Percentiles rank a stretch among this genome's conserved stretches.
These are phyloP conservation scores for Artomyces pyxidatus DNA, from an alignment of 768 basidiomycete species.

Conservation along the genomic window DNA sequence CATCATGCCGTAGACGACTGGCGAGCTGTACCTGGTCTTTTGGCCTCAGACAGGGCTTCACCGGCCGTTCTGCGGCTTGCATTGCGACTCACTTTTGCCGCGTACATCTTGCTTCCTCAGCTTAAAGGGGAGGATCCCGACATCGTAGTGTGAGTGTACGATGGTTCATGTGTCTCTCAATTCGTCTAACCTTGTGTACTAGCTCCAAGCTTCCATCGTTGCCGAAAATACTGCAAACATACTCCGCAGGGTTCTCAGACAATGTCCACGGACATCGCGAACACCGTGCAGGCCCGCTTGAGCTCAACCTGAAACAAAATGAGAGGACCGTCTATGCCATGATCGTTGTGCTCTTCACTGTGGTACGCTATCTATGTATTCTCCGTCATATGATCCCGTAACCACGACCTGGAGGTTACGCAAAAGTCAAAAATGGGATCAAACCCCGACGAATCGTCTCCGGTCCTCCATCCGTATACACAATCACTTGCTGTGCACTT, in stretches of 20 bases:
- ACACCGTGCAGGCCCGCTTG: too few species aligned
- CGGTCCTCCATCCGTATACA: not conserved
- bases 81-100: constrained; percentile 45
- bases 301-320: too few species aligned
- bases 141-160: not conserved
- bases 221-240: not conserved
- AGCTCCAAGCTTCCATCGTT: not conserved
- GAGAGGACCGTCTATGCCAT: constrained; percentile 14
- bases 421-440: too few species aligned
- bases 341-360: constrained; percentile 16
- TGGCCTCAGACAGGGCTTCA: constrained; percentile 45
- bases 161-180: constrained; percentile 3
- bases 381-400: too few species aligned
- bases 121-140: constrained; percentile 22
- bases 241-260: not conserved
- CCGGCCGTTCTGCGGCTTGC: constrained; percentile 54
- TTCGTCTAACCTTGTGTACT: not conserved
- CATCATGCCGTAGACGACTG: constrained; percentile 38
- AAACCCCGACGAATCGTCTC: too few species aligned
- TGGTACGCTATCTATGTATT: not conserved
- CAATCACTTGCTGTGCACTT: constrained; percentile 1
- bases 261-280: too few species aligned
- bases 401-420: too few species aligned
- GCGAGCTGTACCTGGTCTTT: constrained; percentile 34
- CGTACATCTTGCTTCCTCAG: constrained; percentile 43